Conservation (phyloP, 306 rosid genomes). For the Sechiopsis laciniata region DNA sequence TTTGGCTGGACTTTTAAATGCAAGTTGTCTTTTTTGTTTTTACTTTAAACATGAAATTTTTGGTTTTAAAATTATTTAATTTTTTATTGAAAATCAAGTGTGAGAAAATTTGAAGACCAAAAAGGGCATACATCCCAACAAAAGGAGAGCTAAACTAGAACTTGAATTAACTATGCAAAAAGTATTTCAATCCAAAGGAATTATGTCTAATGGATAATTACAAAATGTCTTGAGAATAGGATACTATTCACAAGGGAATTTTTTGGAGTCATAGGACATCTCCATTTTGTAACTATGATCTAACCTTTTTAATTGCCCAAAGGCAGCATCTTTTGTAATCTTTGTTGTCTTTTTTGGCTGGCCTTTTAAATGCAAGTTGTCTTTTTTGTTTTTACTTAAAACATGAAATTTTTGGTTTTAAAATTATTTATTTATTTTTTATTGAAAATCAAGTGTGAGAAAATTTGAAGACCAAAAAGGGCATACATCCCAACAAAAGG, state of each 20-base stretch:
- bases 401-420: background rate
- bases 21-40: background rate
- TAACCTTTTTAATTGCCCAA: too few relatives aligned
- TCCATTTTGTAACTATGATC: too few relatives aligned
- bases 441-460: background rate
- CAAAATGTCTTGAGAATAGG: background rate
- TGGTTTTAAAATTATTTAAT: too few relatives aligned
- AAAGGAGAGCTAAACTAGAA: background rate
- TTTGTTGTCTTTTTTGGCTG: background rate
- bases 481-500: background rate
- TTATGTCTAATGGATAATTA: background rate
- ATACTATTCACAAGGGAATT: too few relatives aligned
- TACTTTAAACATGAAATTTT: background rate
- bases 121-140: background rate
- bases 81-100: background rate
- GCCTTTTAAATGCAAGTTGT: background rate
- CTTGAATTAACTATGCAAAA: background rate
- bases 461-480: background rate
- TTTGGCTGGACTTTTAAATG: background rate
- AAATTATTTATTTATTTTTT: too few relatives aligned
- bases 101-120: background rate
- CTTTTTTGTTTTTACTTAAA: background rate
- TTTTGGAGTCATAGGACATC: too few relatives aligned
- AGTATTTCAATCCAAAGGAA: background rate
- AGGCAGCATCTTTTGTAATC: too few relatives aligned